phyloP scores from a whole-genome alignment of 148 eudicot species.

The Rhododendron vialii region DNA sequence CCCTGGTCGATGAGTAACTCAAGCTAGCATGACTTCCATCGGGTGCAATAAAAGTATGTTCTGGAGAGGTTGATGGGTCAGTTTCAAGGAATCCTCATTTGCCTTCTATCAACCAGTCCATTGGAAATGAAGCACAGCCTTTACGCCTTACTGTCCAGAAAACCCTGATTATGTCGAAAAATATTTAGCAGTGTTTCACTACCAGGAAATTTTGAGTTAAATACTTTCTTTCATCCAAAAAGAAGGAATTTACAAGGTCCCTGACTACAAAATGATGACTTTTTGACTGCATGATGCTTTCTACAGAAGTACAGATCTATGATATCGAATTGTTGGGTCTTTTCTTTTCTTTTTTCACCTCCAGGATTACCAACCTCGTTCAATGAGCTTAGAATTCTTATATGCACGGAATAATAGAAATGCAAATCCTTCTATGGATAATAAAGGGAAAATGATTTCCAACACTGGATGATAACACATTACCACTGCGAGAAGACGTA shows the following conservation, averaged over 20 bases:
- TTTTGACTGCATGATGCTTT: background rate
- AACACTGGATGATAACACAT: background rate
- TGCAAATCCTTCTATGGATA: background rate
- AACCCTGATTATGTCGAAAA: slow-evolving; percentile 23
- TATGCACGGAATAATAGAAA: background rate
- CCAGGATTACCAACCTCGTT: background rate
- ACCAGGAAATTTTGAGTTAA: background rate
- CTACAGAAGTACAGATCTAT: background rate
- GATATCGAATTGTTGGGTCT: background rate
- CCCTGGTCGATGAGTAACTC: slow-evolving; percentile 93
- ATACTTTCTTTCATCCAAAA: background rate
- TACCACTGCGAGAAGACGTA: background rate
- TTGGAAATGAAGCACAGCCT: slow-evolving; percentile 54
- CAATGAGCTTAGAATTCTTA: background rate
- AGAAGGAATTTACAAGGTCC: background rate
- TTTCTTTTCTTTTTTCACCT: background rate
- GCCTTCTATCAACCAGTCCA: slow-evolving; percentile 81
- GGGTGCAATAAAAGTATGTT: slow-evolving; percentile 63
- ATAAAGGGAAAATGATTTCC: background rate
- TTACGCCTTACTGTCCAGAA: slow-evolving; percentile 56
- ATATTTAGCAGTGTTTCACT: background rate
- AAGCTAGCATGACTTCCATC: slow-evolving; percentile 78
- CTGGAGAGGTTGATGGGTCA: slow-evolving; percentile 89
- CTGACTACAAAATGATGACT: background rate
- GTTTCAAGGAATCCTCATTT: slow-evolving; percentile 60